Base-by-base conservation (phyloP, 208 protist species). In the Leishmania turanica region DNA sequence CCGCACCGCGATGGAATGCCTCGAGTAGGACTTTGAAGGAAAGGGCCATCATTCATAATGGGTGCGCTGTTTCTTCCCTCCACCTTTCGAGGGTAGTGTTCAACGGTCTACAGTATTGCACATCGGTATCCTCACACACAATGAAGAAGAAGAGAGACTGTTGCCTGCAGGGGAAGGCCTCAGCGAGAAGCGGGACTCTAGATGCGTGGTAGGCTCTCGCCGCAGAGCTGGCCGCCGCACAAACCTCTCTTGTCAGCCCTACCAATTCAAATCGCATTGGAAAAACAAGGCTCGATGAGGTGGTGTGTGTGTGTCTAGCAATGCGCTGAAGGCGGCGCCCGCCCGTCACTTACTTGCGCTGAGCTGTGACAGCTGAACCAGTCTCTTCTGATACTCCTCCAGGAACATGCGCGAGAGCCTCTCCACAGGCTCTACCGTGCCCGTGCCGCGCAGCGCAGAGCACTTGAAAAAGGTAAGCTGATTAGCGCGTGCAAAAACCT, bases 401-500 rank as follows among this genome's bases (percentile, higher is more conserved):
- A 95, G 37, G 75, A 92, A 97, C 49, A 87, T 75, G 19, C 78
- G 79, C 11, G 91, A 91, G 75, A 97, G 88, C 53, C 96, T 90
- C 45, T 96, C 88, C 56, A 98, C 89, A 0, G 94, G 96, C 87
- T 98, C 95, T 19, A 87, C 73, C 40, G 95, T 91, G 40, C 93
- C 93, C 2, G 93, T 90, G 21, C 90, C 94, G 27, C 96, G 94
- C 45, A 97, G 77, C 6, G 96, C 91, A 0, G 96, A 98, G 85
- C 91, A 95, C 82, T 96, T 95, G 88, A 90, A 97, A 79, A 95
- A 96, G 42, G 89, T 91, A 75, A 98, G 84, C 42, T 94, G 80
- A 60, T 97, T 91, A 17, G 90, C 81, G 42, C 81, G 83, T 3
- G 94, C 94, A 66, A 97, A 91, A 15, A 91, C 89, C 82, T 96